Evolutionary conservation across 768 basidiomycete species (phyloP), one percentile per base, ranked within the genome.

Genomic region (Pleurotus citrinopileatus): DNA sequence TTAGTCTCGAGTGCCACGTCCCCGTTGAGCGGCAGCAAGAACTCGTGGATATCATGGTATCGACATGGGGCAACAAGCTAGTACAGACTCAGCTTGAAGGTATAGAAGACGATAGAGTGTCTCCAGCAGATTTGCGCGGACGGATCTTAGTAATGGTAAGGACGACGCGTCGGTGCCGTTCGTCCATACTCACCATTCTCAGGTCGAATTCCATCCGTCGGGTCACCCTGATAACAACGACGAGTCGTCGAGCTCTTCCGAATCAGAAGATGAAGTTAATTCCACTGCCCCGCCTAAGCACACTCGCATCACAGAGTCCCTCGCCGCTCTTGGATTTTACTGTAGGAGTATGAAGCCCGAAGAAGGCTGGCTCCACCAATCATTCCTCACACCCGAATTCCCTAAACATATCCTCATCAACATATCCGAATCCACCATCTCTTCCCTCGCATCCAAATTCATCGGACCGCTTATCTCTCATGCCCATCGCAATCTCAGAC

Each of bases 1-100:
- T 86, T 45, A 80, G 78, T 34, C 70, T 86, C 3, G 85, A 86
- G 61, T 85, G 83, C 58, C 84, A 86, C 55, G 83, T 86, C 22
- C 73, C 72, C 15, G 63, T 73, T 0, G 67, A 69, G 23, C 73
- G 73, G 0, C 84, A 86, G 61, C 63, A 66, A 17, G 76, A 83
- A 58, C 65, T 86, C n/a, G 80, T 86, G 8, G 61, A 64, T 23
- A 70, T 80, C 40, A 76, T 86, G 73, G 65, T 70, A 52, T 73
- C 71, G 3, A 70, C 70, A 2, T 83, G 82, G 78, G 81, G 81
- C 0, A 67, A 73, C 13, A 80, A 76, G 60, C 63, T 86, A 3
- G 78, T 84, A 2, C 63, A 73, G 38, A 62, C 66, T 19, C 63
- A 61, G 55, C 48, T 80, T 1, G 74, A 73, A 36, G 73, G 61